These are phyloP conservation scores for Phaeosphaeriaceae sp. DNA, from an alignment of 2,329 filamentous ascomycete genomes.

Conservation along the genomic window DNA sequence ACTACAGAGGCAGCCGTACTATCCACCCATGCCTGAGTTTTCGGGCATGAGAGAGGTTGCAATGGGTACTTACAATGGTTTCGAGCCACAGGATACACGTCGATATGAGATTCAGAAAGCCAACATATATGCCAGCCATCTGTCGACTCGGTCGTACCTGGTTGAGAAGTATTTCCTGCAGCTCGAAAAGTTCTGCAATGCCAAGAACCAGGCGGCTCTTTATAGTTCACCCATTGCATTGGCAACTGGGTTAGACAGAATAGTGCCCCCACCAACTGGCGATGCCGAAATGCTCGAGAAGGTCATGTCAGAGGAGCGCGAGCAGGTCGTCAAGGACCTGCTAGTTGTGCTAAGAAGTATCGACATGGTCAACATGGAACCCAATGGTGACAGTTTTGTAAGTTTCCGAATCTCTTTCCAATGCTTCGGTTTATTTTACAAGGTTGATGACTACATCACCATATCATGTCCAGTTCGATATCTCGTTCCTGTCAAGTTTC, in stretches of 20 bases:
- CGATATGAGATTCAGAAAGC: conserved; percentile 87
- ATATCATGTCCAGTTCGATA: conserved; percentile 13
- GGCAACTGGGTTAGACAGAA: conserved; percentile 36
- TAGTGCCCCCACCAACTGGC: conserved; percentile 23
- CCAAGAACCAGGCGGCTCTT: conserved; percentile 54
- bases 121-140: conserved; percentile 82
- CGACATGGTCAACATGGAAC: conserved; percentile 84
- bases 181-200: conserved; percentile 65
- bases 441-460: conserved; percentile 5
- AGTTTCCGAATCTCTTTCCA: conserved; percentile 40
- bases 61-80: conserved; percentile 27
- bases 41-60: conserved; percentile 35
- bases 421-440: conserved; percentile 17
- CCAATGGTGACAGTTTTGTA: conserved; percentile 69
- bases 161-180: conserved; percentile 86
- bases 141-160: conserved; percentile 82
- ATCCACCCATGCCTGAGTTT: conserved; percentile 47
- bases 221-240: conserved; percentile 35
- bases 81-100: conserved; percentile 47
- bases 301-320: conserved; percentile 76
- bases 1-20: conserved; percentile 42
- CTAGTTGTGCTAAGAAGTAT: conserved; percentile 77
- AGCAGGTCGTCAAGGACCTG: conserved; percentile 81
- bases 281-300: conserved; percentile 60
- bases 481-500: conserved; percentile 11